Percentiles rank a stretch among this genome's conserved stretches.
These are phyloP conservation scores for Xylariaceae sp. DNA, from an alignment of 2,329 filamentous ascomycete genomes.

Conservation along the genomic window DNA sequence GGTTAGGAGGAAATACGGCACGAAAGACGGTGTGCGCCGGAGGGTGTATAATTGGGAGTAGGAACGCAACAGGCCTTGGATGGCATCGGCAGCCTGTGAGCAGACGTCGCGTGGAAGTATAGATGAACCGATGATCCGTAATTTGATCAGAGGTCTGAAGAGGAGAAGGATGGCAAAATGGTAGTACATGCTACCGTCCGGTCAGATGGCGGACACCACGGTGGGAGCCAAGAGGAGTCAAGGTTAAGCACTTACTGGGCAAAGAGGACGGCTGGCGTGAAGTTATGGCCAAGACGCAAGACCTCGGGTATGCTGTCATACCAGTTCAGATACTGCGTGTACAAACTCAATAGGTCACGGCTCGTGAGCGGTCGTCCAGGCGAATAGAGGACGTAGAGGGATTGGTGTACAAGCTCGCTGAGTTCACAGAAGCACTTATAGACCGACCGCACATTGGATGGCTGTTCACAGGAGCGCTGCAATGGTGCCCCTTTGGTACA, in stretches of 20 bases:
- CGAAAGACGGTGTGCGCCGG: slow-evolving; percentile 54
- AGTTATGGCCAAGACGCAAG: slow-evolving; percentile 60
- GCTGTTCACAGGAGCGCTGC: slow-evolving; percentile 53
- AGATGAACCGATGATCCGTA: slow-evolving; percentile 57
- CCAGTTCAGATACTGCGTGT: slow-evolving; percentile 66
- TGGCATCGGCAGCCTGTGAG: slow-evolving; percentile 54
- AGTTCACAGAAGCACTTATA: slow-evolving; percentile 66
- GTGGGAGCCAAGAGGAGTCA: no score
- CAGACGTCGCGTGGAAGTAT: slow-evolving; percentile 62
- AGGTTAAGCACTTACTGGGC: slow-evolving; percentile 61
- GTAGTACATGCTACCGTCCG: slow-evolving; percentile 59
- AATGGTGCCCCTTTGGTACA: slow-evolving; percentile 42
- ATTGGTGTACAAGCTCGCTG: slow-evolving; percentile 68
- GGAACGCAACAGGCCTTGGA: slow-evolving; percentile 49
- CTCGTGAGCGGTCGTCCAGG: slow-evolving; percentile 61
- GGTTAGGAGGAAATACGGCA: slow-evolving; percentile 57
- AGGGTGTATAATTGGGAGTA: slow-evolving; percentile 56
- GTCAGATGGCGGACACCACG: no score
- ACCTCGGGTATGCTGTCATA: slow-evolving; percentile 62
- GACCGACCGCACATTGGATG: slow-evolving; percentile 62
- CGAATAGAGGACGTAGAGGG: slow-evolving; percentile 66
- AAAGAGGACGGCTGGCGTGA: slow-evolving; percentile 67
- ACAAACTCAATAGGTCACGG: slow-evolving; percentile 56
- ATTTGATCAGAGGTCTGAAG: slow-evolving; percentile 65
- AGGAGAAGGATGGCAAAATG: slow-evolving; percentile 66